Evolutionary conservation across 2,329 filamentous ascomycete species (phyloP), one percentile per base, ranked within the genome.

Genomic region (Erysiphe pulchra): DNA sequence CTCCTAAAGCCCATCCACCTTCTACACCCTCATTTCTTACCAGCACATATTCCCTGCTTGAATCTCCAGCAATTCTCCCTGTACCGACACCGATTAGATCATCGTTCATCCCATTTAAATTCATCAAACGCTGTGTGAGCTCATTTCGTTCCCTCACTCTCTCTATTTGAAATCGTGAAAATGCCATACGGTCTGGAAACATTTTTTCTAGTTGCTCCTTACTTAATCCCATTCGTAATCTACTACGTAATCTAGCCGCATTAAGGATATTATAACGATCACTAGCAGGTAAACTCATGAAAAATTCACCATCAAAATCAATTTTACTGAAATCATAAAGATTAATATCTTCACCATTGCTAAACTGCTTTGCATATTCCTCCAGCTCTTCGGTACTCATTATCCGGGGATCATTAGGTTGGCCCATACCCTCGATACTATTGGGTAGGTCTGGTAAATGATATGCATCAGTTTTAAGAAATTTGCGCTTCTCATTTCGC

Each of bases 261-360:
- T 98, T 98, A 18, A 98, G 64, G 45, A 98, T 98, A 55, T 95
- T 95, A 65, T 98, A 98, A 43, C 87, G 75, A 63, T 98, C 90
- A 1, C 79, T 78, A 1, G 85, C 70, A 0, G 92, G 90, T 47
- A 98, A 62, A 58, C 84, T 93, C 59, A 80, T 74, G 63, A 98
- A 98, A 62, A 98, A 98, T 12, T 87, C 76, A 52, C 86, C 83
- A 52, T 95, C 81, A 55, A 95, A 98, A 58, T 98, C 90, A 54
- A 98, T 98, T 62, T 95, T 95, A 57, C 82, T 92, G 58, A 98
- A 98, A 62, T 95, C 87, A 61, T 95, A 95, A 5, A 86, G 62
- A 51, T 78, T 77, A 54, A 95, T 80, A 58, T 95, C 87, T 61
- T 95, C 85, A 46, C 90, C 90, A 49, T 75, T 75, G 55, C 94